Conservation (phyloP, 768 basidiomycete genomes). For the Phylloporus rhodoxanthus region DNA sequence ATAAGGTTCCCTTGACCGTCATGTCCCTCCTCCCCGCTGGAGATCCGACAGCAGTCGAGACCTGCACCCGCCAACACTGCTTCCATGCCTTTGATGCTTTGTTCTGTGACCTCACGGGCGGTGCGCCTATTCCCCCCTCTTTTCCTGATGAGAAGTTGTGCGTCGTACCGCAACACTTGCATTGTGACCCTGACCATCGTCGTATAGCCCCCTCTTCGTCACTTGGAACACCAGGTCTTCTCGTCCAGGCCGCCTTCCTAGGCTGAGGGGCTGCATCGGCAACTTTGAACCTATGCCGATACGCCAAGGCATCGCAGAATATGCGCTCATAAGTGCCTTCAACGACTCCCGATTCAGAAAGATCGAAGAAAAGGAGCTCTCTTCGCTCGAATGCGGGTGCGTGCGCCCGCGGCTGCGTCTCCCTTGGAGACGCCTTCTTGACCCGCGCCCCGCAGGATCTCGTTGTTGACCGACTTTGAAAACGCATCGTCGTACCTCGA, state of each 20-base stretch:
- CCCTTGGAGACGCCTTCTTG: neutral
- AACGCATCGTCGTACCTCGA: constrained; percentile 78
- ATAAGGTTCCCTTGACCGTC: constrained; percentile 17
- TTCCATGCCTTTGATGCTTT: constrained; percentile 78
- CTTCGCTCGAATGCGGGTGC: constrained; percentile 81
- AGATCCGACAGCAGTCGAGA: constrained; percentile 35
- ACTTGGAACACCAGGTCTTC: constrained; percentile 84
- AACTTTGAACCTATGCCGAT: constrained; percentile 78
- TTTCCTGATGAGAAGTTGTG: constrained; percentile 79
- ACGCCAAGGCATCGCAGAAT: constrained; percentile 75
- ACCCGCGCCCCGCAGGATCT: constrained; percentile 50
- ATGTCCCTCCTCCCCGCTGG: constrained; percentile 55
- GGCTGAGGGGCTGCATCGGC: constrained; percentile 91
- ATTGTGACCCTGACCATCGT: constrained; percentile 4
- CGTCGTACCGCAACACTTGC: constrained; percentile 31
- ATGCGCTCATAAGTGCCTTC: constrained; percentile 88
- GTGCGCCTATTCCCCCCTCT: constrained; percentile 48
- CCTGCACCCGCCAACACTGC: constrained; percentile 70
- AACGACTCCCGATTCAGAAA: constrained; percentile 80
- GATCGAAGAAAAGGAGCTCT: constrained; percentile 73
- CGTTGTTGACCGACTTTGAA: constrained; percentile 91
- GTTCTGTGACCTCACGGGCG: constrained; percentile 63
- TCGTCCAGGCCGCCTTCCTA: constrained; percentile 52
- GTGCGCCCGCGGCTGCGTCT: constrained; percentile 25
- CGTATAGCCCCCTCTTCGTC: constrained; percentile 72